Evolutionary conservation across 768 basidiomycete species (phyloP).

Genomic region (Paxillus ammoniavirescens): DNA sequence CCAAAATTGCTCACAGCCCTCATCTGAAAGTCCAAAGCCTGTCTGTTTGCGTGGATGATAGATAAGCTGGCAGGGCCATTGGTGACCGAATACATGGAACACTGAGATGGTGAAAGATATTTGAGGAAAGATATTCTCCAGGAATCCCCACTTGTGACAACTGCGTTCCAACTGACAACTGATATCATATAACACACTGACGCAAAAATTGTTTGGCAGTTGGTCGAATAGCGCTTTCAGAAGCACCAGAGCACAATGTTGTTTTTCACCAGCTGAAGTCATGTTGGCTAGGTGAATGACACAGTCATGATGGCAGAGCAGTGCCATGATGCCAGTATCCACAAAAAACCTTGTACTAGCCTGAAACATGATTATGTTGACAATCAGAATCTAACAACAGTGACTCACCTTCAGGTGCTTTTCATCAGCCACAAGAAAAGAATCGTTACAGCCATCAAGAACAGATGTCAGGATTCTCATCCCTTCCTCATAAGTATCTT

Average conservation of each 20-base stretch:
- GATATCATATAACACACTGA: constrained; percentile 25
- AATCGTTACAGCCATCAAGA: constrained; percentile 31
- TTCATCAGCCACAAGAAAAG: constrained; percentile 23
- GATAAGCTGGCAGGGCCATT: constrained; percentile 34
- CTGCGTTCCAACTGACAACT: constrained; percentile 23
- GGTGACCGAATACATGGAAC: constrained; percentile 36
- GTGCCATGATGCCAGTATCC: constrained; percentile 22
- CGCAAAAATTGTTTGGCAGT: constrained; percentile 12
- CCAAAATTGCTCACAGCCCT: constrained; percentile 29
- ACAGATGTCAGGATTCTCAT: constrained; percentile 28
- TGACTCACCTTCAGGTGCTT: constrained; percentile 4
- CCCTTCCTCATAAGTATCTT: constrained; percentile 17
- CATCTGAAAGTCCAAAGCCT: constrained; percentile 26
- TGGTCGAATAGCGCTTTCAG: constrained; percentile 15
- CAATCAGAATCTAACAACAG: background rate
- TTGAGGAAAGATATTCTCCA: constrained; percentile 10
- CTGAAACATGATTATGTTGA: background rate
- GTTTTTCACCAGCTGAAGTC: constrained; percentile 12
- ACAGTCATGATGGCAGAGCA: constrained; percentile 22
- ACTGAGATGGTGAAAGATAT: constrained; percentile 30
- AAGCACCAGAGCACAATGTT: constrained; percentile 16
- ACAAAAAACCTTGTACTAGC: constrained; percentile 18
- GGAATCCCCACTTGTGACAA: constrained; percentile 7
- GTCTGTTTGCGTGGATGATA: constrained; percentile 34
- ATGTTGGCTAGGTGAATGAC: constrained; percentile 18